These are phyloP conservation scores for Corrigiola litoralis DNA, from an alignment of 179 eudicot species.

Conservation along the genomic window DNA sequence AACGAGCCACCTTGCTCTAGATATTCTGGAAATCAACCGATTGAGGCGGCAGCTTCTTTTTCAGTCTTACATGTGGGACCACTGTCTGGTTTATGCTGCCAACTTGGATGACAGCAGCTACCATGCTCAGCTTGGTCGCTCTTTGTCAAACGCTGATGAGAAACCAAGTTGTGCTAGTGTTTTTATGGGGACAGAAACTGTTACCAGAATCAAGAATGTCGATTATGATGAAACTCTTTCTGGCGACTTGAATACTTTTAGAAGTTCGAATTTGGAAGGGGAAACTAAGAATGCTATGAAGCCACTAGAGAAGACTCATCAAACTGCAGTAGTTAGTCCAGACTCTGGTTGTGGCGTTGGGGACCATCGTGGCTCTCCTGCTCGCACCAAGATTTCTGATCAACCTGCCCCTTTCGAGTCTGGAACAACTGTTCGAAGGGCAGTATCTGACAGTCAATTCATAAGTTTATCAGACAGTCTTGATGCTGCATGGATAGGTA, in stretches of 20 bases:
- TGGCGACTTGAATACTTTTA: constrained; percentile 24
- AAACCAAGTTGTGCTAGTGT: constrained; percentile 26
- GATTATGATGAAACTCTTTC: constrained; percentile 28
- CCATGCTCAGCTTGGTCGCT: constrained; percentile 11
- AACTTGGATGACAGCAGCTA: constrained; percentile 32
- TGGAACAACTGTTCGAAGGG: constrained; percentile 37
- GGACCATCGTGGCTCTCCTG: constrained; percentile 24
- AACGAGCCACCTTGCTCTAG: constrained; percentile 54
- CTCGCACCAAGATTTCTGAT: constrained; percentile 20
- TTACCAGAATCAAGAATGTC: constrained; percentile 24
- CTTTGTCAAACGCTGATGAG: constrained; percentile 25
- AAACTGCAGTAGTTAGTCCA: constrained; percentile 22
- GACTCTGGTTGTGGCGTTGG: constrained; percentile 27
- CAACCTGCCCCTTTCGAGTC: constrained; percentile 36
- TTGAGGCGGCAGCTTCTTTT: constrained; percentile 72
- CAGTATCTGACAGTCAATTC: constrained; percentile 57
- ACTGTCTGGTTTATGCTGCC: constrained; percentile 66
- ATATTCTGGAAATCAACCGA: constrained; percentile 83
- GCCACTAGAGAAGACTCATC: constrained; percentile 24
- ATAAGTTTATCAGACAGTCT: constrained; percentile 69
- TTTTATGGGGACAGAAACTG: constrained; percentile 20
- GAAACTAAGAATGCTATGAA: constrained; percentile 11
- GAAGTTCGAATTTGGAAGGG: constrained; percentile 27
- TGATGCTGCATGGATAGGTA: constrained; percentile 96
- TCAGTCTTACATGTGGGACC: constrained; percentile 94